A percentile compares a stretch with the other conserved stretches of the same genome.
Evolutionary conservation across 1,139 yeast genomes (phyloP).

Genomic region (Zygosaccharomyces sapae): DNA sequence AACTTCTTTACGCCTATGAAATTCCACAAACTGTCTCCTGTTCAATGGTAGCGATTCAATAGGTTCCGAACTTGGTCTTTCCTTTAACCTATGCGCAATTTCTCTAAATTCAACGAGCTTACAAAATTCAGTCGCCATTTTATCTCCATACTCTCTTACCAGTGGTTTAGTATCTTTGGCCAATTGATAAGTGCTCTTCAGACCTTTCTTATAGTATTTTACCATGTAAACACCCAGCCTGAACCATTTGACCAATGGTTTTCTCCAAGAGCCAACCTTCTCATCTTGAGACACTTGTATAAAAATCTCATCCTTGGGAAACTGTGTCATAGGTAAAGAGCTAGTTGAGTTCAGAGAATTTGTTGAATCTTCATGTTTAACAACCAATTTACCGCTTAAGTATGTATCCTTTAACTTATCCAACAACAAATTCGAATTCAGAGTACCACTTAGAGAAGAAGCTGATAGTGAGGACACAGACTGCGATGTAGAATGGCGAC

Average conservation of each 20-base stretch:
- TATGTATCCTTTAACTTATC: slow-evolving; percentile 12
- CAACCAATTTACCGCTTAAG: slow-evolving; percentile 11
- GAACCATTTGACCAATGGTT: slow-evolving; percentile 27
- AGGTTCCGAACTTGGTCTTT: neutral
- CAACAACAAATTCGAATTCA: slow-evolving; percentile 15
- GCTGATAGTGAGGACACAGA: neutral
- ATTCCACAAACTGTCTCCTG: slow-evolving; percentile 27
- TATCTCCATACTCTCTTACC: slow-evolving; percentile 1
- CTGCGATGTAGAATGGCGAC: neutral
- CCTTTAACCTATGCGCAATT: slow-evolving; percentile 14
- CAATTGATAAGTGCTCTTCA: slow-evolving; percentile 24
- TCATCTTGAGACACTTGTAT: slow-evolving; percentile 20
- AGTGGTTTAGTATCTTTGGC: slow-evolving; percentile 15
- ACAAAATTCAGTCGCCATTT: slow-evolving; percentile 16
- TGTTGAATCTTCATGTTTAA: slow-evolving; percentile 21
- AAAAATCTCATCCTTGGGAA: slow-evolving; percentile 22
- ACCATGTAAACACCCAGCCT: slow-evolving; percentile 26
- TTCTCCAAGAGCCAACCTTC: slow-evolving; percentile 30
- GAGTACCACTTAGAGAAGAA: slow-evolving; percentile 10
- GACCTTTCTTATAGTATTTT: slow-evolving; percentile 25
- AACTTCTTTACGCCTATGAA: slow-evolving; percentile 25
- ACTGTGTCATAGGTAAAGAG: slow-evolving; percentile 23
- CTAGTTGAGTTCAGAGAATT: slow-evolving; percentile 19
- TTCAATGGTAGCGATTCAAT: slow-evolving; percentile 15
- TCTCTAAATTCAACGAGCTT: slow-evolving; percentile 24